Evolutionary conservation across 495 filamentous ascomycete species (phyloP).

Genomic region (Neurospora sp.): DNA sequence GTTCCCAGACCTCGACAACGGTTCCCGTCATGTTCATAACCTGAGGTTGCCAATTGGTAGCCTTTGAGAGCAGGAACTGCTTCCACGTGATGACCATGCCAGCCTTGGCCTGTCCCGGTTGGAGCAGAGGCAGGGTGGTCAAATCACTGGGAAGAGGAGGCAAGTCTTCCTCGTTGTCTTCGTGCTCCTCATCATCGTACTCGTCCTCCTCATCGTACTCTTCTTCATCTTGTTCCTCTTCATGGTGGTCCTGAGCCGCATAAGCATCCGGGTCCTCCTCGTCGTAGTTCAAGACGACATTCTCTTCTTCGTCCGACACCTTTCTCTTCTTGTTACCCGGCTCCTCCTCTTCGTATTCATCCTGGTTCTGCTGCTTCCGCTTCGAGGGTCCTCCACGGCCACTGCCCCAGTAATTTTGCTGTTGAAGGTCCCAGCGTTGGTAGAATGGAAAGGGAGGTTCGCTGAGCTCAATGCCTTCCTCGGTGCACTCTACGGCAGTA

Average conservation of each 20-base stretch:
- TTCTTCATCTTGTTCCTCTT: conserved; percentile 19
- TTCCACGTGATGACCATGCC: conserved; percentile 76
- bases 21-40: conserved; percentile 58
- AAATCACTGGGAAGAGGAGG: conserved; percentile 58
- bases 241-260: conserved; percentile 20
- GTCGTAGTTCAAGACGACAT: conserved; percentile 42
- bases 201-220: conserved; percentile 30
- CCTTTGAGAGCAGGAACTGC: conserved; percentile 60
- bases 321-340: conserved; percentile 40
- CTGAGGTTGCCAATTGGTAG: conserved; percentile 67
- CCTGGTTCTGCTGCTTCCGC: conserved; percentile 29
- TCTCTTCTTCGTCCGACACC: conserved; percentile 21
- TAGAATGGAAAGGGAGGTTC: conserved; percentile 83
- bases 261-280: conserved; percentile 26
- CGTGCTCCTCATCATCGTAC: conserved; percentile 16
- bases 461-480: conserved; percentile 61
- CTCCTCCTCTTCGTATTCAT: conserved; percentile 23
- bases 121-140: conserved; percentile 42
- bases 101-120: conserved; percentile 38
- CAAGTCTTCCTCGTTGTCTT: conserved; percentile 45
- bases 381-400: conserved; percentile 29
- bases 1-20: conserved; percentile 41
- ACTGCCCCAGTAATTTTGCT: conserved; percentile 34
- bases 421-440: conserved; percentile 77
- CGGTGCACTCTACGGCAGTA: conserved; percentile 72